Evolutionary conservation across 1,139 yeast genomes (phyloP).

Genomic region (Suhomyces bokatorum): DNA sequence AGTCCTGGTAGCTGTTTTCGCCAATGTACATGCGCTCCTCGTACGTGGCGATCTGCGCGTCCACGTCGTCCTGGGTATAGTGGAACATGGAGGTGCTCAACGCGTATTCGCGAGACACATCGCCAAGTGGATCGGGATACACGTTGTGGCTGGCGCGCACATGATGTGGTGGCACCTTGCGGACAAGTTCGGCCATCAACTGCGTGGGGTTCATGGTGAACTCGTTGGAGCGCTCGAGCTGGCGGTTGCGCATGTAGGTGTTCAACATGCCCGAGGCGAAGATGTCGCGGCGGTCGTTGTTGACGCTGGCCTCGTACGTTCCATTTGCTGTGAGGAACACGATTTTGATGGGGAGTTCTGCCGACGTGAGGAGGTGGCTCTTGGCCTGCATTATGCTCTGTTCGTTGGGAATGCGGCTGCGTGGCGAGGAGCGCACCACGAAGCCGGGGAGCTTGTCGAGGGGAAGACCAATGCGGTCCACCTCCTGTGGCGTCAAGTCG

Average conservation of each 20-base stretch:
- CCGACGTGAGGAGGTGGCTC: conserved; percentile 22
- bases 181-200: conserved; percentile 6
- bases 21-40: conserved; percentile 18
- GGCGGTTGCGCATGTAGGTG: conserved; percentile 18
- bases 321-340: conserved; percentile 21
- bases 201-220: conserved; percentile 7
- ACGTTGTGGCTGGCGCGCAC: no score
- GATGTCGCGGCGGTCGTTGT: conserved; percentile 23
- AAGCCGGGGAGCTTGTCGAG: conserved; percentile 27
- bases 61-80: conserved; percentile 24
- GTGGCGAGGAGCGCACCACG: conserved; percentile 27
- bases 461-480: conserved; percentile 16
- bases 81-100: conserved; percentile 24
- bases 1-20: not conserved
- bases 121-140: not conserved
- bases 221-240: not conserved
- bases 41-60: conserved; percentile 19
- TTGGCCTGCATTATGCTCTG: conserved; percentile 33
- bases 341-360: conserved; percentile 20
- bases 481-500: conserved; percentile 18
- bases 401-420: conserved; percentile 31
- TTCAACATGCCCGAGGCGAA: conserved; percentile 30
- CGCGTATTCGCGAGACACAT: conserved; percentile 20
- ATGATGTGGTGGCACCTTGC: no score
- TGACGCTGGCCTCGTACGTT: conserved; percentile 19